Evolutionary conservation across 192 early-diverging fungal species (phyloP), one percentile per base, ranked within the genome.

Genomic region (Pilaira anomala): DNA sequence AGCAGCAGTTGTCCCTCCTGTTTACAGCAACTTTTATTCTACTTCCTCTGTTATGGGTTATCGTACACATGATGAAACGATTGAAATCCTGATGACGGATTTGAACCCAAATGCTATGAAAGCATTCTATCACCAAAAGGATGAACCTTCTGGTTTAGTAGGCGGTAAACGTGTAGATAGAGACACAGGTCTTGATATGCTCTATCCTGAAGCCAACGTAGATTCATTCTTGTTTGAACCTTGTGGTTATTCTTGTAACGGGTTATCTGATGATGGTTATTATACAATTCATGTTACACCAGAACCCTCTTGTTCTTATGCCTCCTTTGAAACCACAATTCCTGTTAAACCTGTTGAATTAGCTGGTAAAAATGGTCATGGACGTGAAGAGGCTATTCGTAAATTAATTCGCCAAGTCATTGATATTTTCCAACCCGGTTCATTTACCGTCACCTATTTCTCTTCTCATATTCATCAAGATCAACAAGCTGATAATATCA

Each of bases 271-370:
- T 8, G 93, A 90, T 48, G 87, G 84, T 25, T 95, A 98, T 79
- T 98, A 91, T 70, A 98, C 92, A 16, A 92, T 97, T 75, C 97
- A 98, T 63, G 97, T 98, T 16, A 98, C 97, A 19, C 97, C 97
- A 12, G 97, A 98, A 74, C 89, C 86, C 16, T 78, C 85, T 62
- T 98, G 94, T 87, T 98, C 97, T 18, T 98, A 98, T 69, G 97
- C 97, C 13, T 94, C 91, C 21, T 95, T 96, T 72, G 96, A 98
- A 74, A 94, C 94, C 25, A 94, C 90, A 59, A 84, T 98, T 42
- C 83, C 91, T 9, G 73, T 88, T 41, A 76, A 80, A 29, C 60
- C 60, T 22, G 60, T 62, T 2, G 53, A 55, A n/a, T 19, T 18
- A 3, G 28, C 26, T 9, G 53, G 53, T 30, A 55, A 55, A 19